Percentiles rank a stretch among this genome's conserved stretches.
Conservation (phyloP, 345 rosid species). For the Bruguiera parviflora region DNA sequence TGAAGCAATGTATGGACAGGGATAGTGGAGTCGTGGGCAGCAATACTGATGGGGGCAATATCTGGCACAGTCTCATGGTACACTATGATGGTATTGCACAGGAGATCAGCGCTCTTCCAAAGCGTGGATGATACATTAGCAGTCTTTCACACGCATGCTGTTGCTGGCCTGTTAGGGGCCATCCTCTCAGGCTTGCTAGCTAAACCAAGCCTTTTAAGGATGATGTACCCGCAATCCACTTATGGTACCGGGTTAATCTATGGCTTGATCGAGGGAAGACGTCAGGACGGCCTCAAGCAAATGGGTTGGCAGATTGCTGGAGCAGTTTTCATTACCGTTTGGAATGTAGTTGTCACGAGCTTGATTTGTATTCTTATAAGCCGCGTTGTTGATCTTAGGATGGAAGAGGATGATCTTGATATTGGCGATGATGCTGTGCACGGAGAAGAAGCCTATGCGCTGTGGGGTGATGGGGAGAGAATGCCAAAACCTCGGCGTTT, state of each 20-base stretch:
- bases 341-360: constrained; percentile 44
- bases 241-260: constrained; percentile 41
- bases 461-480: constrained; percentile 51
- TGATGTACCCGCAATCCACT: constrained; percentile 18
- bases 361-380: constrained; percentile 49
- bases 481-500: constrained; percentile 20
- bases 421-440: constrained; percentile 64
- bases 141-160: constrained; percentile 64
- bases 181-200: constrained; percentile 47
- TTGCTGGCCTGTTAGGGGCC: constrained; percentile 56
- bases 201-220: constrained; percentile 33
- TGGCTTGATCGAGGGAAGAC: constrained; percentile 17
- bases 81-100: constrained; percentile 62
- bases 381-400: constrained; percentile 44
- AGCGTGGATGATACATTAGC: constrained; percentile 60
- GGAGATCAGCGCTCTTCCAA: constrained; percentile 47
- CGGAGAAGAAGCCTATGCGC: constrained; percentile 57
- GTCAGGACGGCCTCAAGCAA: constrained; percentile 30
- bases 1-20: constrained; percentile 27
- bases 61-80: constrained; percentile 55
- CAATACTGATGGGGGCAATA: constrained; percentile 43
- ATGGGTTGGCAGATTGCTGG: constrained; percentile 38
- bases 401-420: constrained; percentile 55
- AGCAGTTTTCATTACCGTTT: constrained; percentile 38
- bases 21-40: constrained; percentile 61